phyloP scores from a whole-genome alignment of 306 rosid species.

The Corylus americana region DNA sequence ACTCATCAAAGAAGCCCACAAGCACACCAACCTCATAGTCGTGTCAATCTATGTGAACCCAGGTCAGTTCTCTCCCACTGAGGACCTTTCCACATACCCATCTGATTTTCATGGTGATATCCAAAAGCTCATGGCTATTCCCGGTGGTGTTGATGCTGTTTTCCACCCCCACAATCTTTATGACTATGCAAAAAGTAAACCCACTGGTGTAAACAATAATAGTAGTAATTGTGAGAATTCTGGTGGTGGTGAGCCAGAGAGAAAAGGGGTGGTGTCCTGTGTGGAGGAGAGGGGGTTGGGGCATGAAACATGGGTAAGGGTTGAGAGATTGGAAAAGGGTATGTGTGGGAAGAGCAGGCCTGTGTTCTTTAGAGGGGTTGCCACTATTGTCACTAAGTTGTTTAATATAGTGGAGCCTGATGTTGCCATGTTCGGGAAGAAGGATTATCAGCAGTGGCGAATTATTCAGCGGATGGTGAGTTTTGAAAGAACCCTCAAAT shows the following conservation, averaged over 20 bases:
- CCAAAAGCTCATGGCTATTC: constrained; percentile 50
- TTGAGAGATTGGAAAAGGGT: constrained; percentile 71
- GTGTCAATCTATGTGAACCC: constrained; percentile 91
- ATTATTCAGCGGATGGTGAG: constrained; percentile 73
- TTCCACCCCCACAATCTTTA: constrained; percentile 71
- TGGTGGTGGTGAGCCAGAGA: background rate
- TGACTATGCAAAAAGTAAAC: constrained; percentile 39
- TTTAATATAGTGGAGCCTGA: constrained; percentile 91
- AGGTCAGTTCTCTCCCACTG: constrained; percentile 80
- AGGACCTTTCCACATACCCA: constrained; percentile 86
- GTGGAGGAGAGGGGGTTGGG: constrained; percentile 58
- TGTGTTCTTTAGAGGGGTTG: constrained; percentile 84
- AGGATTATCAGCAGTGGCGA: constrained; percentile 92
- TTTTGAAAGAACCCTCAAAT: background rate
- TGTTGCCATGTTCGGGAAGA: constrained; percentile 84
- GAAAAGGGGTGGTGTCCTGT: constrained; percentile 47
- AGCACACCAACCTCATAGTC: constrained; percentile 45
- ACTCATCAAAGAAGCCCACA: constrained; percentile 57
- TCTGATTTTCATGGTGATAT: constrained; percentile 77
- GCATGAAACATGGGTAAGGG: constrained; percentile 87
- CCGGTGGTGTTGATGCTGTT: constrained; percentile 74
- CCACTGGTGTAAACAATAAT: background rate
- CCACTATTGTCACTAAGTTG: constrained; percentile 79
- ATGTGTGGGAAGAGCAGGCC: constrained; percentile 89
- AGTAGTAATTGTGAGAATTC: background rate